These are phyloP conservation scores for Pedinophyceae sp. DNA, from an alignment of 139 green algal genomes.

Conservation along the genomic window DNA sequence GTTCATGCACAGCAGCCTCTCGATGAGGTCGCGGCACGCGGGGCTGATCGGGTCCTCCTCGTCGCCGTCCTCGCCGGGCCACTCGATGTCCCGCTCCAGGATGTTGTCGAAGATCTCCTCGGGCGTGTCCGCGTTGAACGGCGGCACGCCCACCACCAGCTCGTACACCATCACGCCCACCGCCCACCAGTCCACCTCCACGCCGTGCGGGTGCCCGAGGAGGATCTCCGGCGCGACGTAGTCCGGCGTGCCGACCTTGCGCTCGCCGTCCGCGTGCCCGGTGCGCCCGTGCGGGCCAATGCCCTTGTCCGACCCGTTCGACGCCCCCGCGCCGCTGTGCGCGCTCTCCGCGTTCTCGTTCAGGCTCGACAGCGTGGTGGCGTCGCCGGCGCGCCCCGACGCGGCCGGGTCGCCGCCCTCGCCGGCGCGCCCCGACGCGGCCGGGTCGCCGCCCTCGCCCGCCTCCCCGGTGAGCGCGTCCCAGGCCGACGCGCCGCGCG, in stretches of 20 bases:
- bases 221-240: conserved; percentile 88
- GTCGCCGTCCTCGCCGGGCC: conserved; percentile 27
- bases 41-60: conserved; percentile 31
- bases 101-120: conserved; percentile 91
- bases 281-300: neutral
- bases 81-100: conserved; percentile 38
- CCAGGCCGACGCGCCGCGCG: no score
- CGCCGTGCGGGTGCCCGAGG: conserved; percentile 48
- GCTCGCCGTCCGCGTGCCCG: neutral
- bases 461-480: neutral
- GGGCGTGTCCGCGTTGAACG: conserved; percentile 72
- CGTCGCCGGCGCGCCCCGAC: neutral
- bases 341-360: neutral
- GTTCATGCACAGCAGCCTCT: conserved; percentile 50
- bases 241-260: conserved; percentile 71
- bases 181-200: conserved; percentile 83
- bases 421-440: no score
- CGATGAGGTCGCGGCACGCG: conserved; percentile 69
- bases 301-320: neutral
- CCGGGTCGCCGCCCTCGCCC: neutral
- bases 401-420: no score
- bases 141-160: conserved; percentile 55
- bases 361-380: neutral
- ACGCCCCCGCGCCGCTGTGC: neutral
- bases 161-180: conserved; percentile 79